A percentile compares a stretch with the other conserved stretches of the same genome.
Evolutionary conservation across 1,284 basidiomycete species (phyloP).

Genomic region (Trametes pubescens): DNA sequence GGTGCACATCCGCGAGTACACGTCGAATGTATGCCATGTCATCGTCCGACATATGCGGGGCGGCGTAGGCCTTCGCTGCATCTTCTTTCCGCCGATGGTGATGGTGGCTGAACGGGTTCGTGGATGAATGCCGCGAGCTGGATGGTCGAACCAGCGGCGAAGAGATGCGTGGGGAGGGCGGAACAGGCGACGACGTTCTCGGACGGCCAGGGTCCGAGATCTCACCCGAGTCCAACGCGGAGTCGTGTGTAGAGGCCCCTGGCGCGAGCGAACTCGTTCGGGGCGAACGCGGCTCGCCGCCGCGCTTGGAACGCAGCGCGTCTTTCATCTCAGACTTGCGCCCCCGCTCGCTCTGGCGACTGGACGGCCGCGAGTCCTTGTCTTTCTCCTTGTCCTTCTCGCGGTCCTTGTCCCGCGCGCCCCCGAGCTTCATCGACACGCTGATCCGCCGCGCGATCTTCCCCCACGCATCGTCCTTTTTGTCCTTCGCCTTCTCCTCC

Average conservation of each 20-base stretch:
- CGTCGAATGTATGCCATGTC: conserved; percentile 70
- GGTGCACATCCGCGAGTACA: conserved; percentile 68
- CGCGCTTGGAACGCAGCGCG: conserved; percentile 29
- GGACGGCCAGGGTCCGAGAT: conserved; percentile 16
- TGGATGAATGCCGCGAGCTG: conserved; percentile 23
- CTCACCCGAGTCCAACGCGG: conserved; percentile 27
- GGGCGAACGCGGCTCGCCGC: conserved; percentile 22
- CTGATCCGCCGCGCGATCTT: conserved; percentile 69
- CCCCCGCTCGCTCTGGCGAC: conserved; percentile 29
- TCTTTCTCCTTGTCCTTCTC: conserved; percentile 31
- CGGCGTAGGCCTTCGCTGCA: conserved; percentile 47
- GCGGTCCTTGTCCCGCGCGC: conserved; percentile 41
- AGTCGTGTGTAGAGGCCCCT: conserved; percentile 24
- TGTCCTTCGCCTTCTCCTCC: conserved; percentile 28
- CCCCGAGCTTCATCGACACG: conserved; percentile 54
- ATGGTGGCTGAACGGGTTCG: conserved; percentile 30
- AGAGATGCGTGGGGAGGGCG: conserved; percentile 14
- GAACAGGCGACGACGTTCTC: conserved; percentile 13
- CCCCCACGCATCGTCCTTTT: conserved; percentile 60
- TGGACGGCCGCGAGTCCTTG: conserved; percentile 31
- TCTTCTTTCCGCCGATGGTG: conserved; percentile 23
- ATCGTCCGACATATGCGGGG: conserved; percentile 59
- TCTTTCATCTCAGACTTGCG: conserved; percentile 33
- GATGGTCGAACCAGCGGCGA: conserved; percentile 17
- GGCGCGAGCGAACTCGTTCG: conserved; percentile 22